Evolutionary conservation across 2,329 filamentous ascomycete genomes (phyloP).

Genomic region (Penicillium crustosum): DNA sequence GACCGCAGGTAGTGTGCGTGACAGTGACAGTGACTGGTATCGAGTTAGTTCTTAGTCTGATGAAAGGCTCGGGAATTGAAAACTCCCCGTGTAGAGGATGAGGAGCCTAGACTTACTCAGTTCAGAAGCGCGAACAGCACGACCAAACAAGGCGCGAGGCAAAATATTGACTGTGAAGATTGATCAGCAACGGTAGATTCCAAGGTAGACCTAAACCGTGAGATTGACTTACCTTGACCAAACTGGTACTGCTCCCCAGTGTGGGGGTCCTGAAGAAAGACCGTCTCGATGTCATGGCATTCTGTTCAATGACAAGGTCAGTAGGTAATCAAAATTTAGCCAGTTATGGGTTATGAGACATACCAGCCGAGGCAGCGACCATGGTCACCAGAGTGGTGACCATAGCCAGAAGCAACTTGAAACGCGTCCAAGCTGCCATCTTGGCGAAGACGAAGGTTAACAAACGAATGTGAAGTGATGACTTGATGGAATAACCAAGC

Average conservation of each 20-base stretch:
- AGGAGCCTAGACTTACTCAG: slow-evolving; percentile 1
- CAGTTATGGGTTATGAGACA: neutral
- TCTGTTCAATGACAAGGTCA: neutral
- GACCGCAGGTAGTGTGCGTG: slow-evolving; percentile 24
- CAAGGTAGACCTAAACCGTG: neutral
- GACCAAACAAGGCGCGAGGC: slow-evolving; percentile 1
- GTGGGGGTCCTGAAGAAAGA: slow-evolving; percentile 1
- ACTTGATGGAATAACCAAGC: neutral
- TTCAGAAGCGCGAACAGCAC: neutral
- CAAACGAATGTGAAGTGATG: slow-evolving; percentile 3
- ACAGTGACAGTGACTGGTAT: slow-evolving; percentile 20
- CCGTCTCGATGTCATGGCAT: neutral
- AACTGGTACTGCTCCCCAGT: slow-evolving; percentile 1
- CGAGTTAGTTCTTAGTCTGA: neutral
- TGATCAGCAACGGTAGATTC: neutral
- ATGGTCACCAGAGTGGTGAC: slow-evolving; percentile 22
- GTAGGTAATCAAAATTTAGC: neutral
- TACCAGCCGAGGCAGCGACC: slow-evolving; percentile 10
- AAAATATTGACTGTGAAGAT: neutral
- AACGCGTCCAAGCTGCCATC: slow-evolving; percentile 11
- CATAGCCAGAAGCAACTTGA: slow-evolving; percentile 21
- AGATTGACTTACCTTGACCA: slow-evolving; percentile 5
- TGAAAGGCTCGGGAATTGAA: neutral
- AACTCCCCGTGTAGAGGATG: neutral
- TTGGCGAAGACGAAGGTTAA: neutral